phyloP scores from a whole-genome alignment of 768 basidiomycete species.

The Amanita rubescens region DNA sequence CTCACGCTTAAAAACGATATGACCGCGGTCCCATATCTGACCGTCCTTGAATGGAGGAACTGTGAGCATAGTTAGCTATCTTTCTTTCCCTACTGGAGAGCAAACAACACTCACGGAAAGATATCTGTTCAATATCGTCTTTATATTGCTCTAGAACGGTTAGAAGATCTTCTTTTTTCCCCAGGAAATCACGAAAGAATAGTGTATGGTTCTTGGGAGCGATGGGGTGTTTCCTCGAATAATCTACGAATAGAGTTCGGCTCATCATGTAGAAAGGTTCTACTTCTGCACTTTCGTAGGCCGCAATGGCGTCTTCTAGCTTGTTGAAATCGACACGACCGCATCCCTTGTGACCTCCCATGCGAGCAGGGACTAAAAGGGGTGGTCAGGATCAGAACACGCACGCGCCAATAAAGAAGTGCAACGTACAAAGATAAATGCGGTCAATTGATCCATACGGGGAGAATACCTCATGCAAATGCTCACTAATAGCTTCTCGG shows the following conservation, averaged over 20 bases:
- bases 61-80: background rate
- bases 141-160: background rate
- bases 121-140: background rate
- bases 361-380: background rate
- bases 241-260: background rate
- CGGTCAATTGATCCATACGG: slow-evolving; percentile 33
- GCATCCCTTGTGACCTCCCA: background rate
- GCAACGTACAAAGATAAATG: slow-evolving; percentile 34
- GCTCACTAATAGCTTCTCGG: slow-evolving; percentile 32
- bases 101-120: background rate
- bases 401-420: slow-evolving; percentile 12
- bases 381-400: slow-evolving; percentile 3
- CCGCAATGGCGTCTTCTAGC: background rate
- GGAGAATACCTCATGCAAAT: slow-evolving; percentile 33
- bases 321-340: background rate
- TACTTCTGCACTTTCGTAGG: background rate
- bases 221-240: background rate
- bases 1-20: slow-evolving; percentile 45
- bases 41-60: background rate
- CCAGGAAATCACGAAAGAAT: background rate
- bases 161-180: background rate
- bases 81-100: background rate
- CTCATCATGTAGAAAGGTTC: background rate
- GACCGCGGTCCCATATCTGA: slow-evolving; percentile 26
- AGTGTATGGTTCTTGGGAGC: background rate